A percentile compares a stretch with the other conserved stretches of the same genome.
These are phyloP conservation scores for Melastoma candidum DNA, from an alignment of 441 rosid genomes.

Conservation along the genomic window DNA sequence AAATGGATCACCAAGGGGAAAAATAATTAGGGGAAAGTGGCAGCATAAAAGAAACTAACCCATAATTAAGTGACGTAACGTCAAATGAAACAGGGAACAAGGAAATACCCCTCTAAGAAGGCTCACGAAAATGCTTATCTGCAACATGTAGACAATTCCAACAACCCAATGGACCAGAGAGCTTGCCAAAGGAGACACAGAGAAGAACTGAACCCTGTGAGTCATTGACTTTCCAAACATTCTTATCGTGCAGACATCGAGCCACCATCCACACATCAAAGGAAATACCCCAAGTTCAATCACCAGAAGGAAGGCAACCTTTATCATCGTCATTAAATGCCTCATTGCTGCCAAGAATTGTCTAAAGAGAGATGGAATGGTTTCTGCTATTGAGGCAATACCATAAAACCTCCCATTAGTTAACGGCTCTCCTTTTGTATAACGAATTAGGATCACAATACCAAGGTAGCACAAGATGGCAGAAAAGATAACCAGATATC, in stretches of 20 bases:
- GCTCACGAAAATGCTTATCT: conserved; percentile 97
- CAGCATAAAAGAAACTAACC: conserved; percentile 10
- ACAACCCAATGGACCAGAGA: conserved; percentile 98
- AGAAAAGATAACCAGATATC: conserved; percentile 72
- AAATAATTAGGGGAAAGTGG: background rate
- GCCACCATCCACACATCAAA: conserved; percentile 99
- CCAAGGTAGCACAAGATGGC: conserved; percentile 74
- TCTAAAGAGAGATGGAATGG: conserved; percentile 84
- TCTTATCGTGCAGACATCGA: conserved; percentile 88
- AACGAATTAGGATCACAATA: conserved; percentile 72
- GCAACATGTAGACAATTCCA: conserved; percentile 95
- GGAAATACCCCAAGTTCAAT: conserved; percentile 99
- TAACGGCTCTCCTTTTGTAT: conserved; percentile 92
- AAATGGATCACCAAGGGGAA: conserved; percentile 9
- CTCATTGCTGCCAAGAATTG: conserved; percentile 95
- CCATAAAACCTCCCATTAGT: conserved; percentile 80
- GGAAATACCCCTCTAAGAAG: conserved; percentile 93
- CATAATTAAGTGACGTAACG: conserved; percentile 3
- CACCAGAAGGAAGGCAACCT: conserved; percentile 94
- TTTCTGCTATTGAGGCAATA: conserved; percentile 71
- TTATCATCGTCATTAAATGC: conserved; percentile 98
- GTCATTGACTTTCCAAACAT: conserved; percentile 97
- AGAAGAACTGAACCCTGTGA: conserved; percentile 72
- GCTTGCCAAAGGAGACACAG: conserved; percentile 88
- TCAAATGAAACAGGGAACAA: conserved; percentile 1